A percentile compares a stretch with the other conserved stretches of the same genome.
These are phyloP conservation scores for Agaricus sinodeliciosus DNA, from an alignment of 768 basidiomycete genomes.

Conservation along the genomic window DNA sequence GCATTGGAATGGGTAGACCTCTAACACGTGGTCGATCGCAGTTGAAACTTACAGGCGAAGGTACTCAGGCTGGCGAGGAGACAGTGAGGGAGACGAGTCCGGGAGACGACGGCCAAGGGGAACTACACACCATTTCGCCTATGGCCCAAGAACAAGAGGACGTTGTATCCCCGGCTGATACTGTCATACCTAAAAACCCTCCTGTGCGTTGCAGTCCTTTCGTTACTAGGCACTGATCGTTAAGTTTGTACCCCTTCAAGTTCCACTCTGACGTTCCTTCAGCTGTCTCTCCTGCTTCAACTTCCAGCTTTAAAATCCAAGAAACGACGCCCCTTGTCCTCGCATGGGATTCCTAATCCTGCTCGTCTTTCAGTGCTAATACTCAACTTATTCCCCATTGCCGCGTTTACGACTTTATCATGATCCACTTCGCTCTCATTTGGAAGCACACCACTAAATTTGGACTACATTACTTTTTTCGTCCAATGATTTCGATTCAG, in stretches of 20 bases:
- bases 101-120: background rate
- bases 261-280: background rate
- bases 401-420: background rate
- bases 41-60: background rate
- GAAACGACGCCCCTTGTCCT: conserved; percentile 19
- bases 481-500: too few species aligned
- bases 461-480: too few species aligned
- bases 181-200: background rate
- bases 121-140: background rate
- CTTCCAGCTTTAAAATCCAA: conserved; percentile 14
- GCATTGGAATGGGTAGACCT: background rate
- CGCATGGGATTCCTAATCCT: conserved; percentile 9
- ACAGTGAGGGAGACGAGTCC: background rate
- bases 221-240: background rate
- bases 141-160: background rate
- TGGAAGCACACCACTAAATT: too few species aligned
- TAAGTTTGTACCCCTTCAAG: background rate
- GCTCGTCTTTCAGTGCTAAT: background rate
- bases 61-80: background rate
- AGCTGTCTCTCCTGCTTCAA: conserved; percentile 6
- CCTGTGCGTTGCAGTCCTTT: background rate
- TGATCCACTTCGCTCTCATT: background rate
- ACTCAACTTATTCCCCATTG: background rate
- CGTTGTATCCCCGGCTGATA: background rate
- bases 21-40: conserved; percentile 6